Base-by-base conservation (phyloP, 2,329 filamentous ascomycete genomes). In the Colletotrichum navitas region DNA sequence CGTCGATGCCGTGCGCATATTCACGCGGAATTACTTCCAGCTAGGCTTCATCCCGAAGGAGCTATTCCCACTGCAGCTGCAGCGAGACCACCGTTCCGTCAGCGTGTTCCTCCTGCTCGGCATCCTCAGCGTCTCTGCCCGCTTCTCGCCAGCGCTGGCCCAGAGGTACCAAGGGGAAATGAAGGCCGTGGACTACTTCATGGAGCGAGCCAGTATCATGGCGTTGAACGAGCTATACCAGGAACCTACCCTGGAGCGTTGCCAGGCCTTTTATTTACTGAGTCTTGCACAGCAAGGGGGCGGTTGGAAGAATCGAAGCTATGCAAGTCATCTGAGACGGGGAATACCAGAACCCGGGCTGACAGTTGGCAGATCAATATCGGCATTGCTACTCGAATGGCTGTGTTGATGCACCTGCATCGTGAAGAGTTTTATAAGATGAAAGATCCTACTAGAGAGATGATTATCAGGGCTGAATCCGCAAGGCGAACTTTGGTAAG, bases 201-300 rank as follows among this genome's bases (percentile, higher is more conserved):
- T 88, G 82, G 83, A 85, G 47, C 83, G 82, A 34, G 86, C 87
- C 1, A 83, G 85, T 11, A 75, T 76, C 8, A 77, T 89, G 11
- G 86, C 87, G 1, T 76, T 84, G 41, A 78, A 79, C 32, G 86
- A 89, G 74, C 78, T 89, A 26, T 89, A 89, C 74, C 80, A 83
- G 49, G 83, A 85, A 64, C 85, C 87, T 0, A 87, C 84, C 0
- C 76, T 90, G 24, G 86, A 89, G 75, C 81, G 85, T 51, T 89
- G 87, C 63, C 88, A 90, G 77, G 87, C 84, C 1, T 90, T 90
- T 71, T 89, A 89, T 73, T 78, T 90, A 4, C 79, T 90, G 21
- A 88, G 87, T 74, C 85, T 90, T 66, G 87, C 88, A 5, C 87
- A 90, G 74, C 88, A 89, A 75, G 87, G 87, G 18, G 88, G 85